These are phyloP conservation scores for Monosporascus ibericus DNA, from an alignment of 2,329 filamentous ascomycete genomes.

Conservation along the genomic window DNA sequence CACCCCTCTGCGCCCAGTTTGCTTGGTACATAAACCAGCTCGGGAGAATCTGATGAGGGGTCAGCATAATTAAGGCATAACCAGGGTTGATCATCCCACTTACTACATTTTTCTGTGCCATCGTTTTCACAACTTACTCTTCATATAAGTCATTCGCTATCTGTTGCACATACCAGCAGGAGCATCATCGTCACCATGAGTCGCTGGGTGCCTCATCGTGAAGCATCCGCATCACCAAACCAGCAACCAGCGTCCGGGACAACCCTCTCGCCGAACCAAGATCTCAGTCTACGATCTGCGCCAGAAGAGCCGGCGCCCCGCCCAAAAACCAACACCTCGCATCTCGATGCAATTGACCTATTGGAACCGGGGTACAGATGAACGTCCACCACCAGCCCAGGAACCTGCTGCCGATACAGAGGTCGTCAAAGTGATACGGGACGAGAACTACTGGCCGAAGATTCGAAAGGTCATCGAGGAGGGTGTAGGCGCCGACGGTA, in stretches of 20 bases:
- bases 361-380: background rate
- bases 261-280: background rate
- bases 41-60: background rate
- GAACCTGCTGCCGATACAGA: background rate
- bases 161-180: background rate
- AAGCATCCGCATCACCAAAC: background rate
- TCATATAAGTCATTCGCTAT: background rate
- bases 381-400: background rate
- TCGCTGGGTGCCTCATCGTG: background rate
- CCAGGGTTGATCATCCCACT: background rate
- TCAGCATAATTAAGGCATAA: background rate
- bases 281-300: background rate
- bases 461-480: background rate
- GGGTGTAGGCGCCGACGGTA: background rate
- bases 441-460: background rate
- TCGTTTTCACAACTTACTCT: background rate
- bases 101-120: background rate
- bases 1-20: background rate
- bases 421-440: background rate
- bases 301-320: background rate
- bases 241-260: background rate
- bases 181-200: background rate
- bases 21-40: background rate
- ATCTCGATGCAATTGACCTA: background rate
- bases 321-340: background rate